Base-by-base conservation (phyloP, 2,329 filamentous ascomycete species). In the Saccharata proteae region DNA sequence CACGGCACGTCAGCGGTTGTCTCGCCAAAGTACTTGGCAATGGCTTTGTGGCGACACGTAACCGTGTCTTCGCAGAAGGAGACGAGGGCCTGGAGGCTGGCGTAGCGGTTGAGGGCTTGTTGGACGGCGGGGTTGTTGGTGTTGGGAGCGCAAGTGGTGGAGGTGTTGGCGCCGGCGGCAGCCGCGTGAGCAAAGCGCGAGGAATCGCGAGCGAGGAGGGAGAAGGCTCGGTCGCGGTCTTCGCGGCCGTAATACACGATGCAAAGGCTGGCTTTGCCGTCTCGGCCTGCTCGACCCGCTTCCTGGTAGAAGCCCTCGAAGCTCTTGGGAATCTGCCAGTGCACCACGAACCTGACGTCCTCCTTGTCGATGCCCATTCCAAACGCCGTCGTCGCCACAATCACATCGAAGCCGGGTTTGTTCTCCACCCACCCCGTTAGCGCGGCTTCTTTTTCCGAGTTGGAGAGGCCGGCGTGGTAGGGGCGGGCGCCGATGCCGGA, bases 351-450 rank as follows among this genome's bases (percentile, higher is more conserved):
- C 3, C 88, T 80, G 8, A 96, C 88, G 44, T 93, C 80, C 31
- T 90, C 76, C 55, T 94, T 94, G 55, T 96, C 86, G 41, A 96
- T 94, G 16, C 88, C 88, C 88, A 96, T 96, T 3, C 88, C 88
- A 47, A 96, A 96, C 0, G 88, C 88, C 2, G 84, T 96, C 0
- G 88, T 96, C 2, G 88, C 88, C 16, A 94, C 85, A 38, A 96
- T 88, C 29, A 96, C 75, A 51, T 90, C 85, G 57, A 90, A 93
- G 1, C 80, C 80, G 16, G 70, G 65, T 32, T 73, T 69, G 50
- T 83, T 80, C 33, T 68, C 65, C 26, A 85, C 75, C 81, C 81
- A 88, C 12, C 70, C 69, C 11, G 67, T 57, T 4, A 86, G 64
- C 2, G 79, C 79, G 36, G 80, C 71, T 42, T 80, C 77, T 47